These are phyloP conservation scores for Pseudogymnoascus sp. DNA, from an alignment of 2,329 filamentous ascomycete genomes.

Conservation along the genomic window DNA sequence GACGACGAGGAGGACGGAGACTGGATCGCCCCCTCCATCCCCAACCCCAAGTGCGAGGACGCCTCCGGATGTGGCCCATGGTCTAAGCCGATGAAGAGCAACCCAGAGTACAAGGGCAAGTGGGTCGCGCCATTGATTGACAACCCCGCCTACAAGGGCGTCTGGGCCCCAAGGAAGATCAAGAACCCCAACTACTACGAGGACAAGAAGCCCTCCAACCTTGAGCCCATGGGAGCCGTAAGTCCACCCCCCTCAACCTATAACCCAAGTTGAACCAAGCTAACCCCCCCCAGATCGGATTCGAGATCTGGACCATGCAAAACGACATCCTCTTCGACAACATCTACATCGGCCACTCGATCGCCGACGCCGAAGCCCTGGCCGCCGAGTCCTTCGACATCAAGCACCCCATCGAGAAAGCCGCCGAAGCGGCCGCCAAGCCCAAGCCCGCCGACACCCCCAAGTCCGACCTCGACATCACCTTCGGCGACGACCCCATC, in stretches of 20 bases:
- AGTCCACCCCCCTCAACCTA: conserved; percentile 35
- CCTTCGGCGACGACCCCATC: conserved; percentile 87
- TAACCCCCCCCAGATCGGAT: conserved; percentile 63
- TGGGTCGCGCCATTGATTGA: conserved; percentile 90
- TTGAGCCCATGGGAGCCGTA: conserved; percentile 88
- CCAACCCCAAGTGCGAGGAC: conserved; percentile 94
- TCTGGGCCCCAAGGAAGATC: conserved; percentile 93
- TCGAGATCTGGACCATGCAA: conserved; percentile 99
- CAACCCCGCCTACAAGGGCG: conserved; percentile 97
- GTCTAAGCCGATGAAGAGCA: conserved; percentile 85
- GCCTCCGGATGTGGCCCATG: conserved; percentile 90
- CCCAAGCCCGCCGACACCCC: conserved; percentile 59
- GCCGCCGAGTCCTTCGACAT: conserved; percentile 82
- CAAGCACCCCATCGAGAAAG: conserved; percentile 79
- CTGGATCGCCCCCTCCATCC: conserved; percentile 82
- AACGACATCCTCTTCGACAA: conserved; percentile 98
- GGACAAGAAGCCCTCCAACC: conserved; percentile 93
- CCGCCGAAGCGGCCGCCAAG: conserved; percentile 69
- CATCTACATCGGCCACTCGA: conserved; percentile 98
- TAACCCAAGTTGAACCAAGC: conserved; percentile 20
- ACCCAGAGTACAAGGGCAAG: conserved; percentile 98
- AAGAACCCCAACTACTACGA: conserved; percentile 93
- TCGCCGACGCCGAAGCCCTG: conserved; percentile 85
- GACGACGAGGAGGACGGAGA: conserved; percentile 99
- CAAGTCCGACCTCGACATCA: conserved; percentile 68